Percentiles rank a stretch among this genome's conserved stretches.
These are phyloP conservation scores for Malassezia equina DNA, from an alignment of 1,284 basidiomycete genomes.

Conservation along the genomic window DNA sequence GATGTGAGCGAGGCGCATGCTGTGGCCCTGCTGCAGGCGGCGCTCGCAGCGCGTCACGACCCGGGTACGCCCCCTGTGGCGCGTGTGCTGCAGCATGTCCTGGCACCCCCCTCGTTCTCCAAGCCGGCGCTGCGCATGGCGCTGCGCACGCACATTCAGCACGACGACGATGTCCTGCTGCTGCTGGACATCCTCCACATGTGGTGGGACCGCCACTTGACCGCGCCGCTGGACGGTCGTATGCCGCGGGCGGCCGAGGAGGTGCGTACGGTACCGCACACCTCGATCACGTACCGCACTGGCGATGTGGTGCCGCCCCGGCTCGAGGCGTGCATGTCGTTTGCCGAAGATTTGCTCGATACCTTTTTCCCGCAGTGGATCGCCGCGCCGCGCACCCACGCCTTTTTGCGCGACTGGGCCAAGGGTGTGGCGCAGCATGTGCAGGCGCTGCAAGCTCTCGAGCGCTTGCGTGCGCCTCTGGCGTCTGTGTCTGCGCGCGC, in stretches of 20 bases:
- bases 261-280: conserved; percentile 6
- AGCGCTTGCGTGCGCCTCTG: conserved; percentile 10
- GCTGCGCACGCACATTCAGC: conserved; percentile 14
- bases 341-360: conserved; percentile 17
- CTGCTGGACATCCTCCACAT: conserved; percentile 12
- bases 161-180: conserved; percentile 11
- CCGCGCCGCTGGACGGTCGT: conserved; percentile 4
- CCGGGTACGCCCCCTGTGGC: conserved; percentile 5
- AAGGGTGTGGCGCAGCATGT: conserved; percentile 2
- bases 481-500: conserved; percentile 1
- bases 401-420: conserved; percentile 9
- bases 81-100: conserved; percentile 16
- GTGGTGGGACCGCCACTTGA: conserved; percentile 8
- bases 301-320: conserved; percentile 11
- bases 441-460: conserved; percentile 4
- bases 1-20: conserved; percentile 13
- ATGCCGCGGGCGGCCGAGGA: not conserved
- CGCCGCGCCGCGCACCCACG: conserved; percentile 3
- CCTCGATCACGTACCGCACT: conserved; percentile 8
- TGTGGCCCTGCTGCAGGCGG: conserved; percentile 7
- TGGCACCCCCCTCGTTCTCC: conserved; percentile 11
- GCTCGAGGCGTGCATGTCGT: conserved; percentile 9
- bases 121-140: conserved; percentile 16
- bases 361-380: conserved; percentile 18
- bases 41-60: conserved; percentile 3